Evolutionary conservation across 495 filamentous ascomycete species (phyloP).

Genomic region (Cryomyces minteri): DNA sequence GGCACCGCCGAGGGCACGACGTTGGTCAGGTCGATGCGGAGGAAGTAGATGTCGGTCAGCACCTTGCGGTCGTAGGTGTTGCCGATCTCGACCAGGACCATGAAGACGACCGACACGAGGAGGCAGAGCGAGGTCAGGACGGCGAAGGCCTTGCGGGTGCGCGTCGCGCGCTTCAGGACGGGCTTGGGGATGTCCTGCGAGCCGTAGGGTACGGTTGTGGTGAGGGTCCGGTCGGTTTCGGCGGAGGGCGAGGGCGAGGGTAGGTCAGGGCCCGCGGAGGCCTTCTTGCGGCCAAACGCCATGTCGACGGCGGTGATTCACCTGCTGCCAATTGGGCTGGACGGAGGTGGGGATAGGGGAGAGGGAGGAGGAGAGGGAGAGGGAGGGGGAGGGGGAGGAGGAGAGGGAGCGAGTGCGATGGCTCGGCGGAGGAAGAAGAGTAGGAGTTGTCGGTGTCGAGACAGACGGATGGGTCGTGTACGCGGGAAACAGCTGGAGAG

Average conservation of each 20-base stretch:
- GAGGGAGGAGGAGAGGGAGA: no score
- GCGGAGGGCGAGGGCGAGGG: neutral
- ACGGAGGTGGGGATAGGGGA: no score
- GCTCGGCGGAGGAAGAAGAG: no score
- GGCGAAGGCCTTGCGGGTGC: slow-evolving; percentile 32
- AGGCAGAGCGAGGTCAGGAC: slow-evolving; percentile 50
- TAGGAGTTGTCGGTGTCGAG: no score
- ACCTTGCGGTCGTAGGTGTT: slow-evolving; percentile 41
- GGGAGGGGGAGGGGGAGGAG: no score
- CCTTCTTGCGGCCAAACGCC: slow-evolving; percentile 11
- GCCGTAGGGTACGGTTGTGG: neutral
- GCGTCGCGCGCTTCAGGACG: slow-evolving; percentile 34
- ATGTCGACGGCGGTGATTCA: neutral
- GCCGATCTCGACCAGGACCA: slow-evolving; percentile 61
- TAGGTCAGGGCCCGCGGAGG: neutral
- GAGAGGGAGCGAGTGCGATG: no score
- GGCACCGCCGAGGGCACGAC: slow-evolving; percentile 63
- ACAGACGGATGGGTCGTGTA: no score
- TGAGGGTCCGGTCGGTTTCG: slow-evolving; percentile 4
- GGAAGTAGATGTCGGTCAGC: slow-evolving; percentile 56
- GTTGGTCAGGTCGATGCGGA: slow-evolving; percentile 63
- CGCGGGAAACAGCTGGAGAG: no score
- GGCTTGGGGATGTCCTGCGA: slow-evolving; percentile 9
- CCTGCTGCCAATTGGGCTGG: no score
- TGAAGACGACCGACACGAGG: slow-evolving; percentile 53